Conservation (phyloP, 139 green algal genomes). For the Volvox reticuliferus region DNA sequence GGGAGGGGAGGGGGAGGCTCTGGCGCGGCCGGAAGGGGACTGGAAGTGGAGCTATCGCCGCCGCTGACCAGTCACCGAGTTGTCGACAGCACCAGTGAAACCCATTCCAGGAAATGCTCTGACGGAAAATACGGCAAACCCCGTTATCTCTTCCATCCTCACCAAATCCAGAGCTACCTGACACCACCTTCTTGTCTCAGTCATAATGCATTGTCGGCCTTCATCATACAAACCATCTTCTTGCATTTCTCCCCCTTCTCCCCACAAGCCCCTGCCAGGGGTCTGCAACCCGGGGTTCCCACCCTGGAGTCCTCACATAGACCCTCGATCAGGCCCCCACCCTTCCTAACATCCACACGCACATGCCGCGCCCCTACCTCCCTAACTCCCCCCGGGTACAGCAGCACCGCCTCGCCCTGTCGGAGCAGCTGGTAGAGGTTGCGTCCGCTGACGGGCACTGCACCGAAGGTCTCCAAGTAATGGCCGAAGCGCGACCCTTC, state of each 20-base stretch:
- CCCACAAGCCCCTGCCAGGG: not conserved
- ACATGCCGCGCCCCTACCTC: conserved; percentile 64
- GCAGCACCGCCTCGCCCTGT: conserved; percentile 83
- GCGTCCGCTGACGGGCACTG: conserved; percentile 84
- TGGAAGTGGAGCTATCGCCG: not conserved
- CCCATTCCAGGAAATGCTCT: no score
- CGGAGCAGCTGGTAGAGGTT: conserved; percentile 88
- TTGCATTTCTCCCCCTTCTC: not conserved
- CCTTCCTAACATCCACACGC: not conserved
- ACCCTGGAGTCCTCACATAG: no score
- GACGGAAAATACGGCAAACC: no score
- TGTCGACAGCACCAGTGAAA: no score
- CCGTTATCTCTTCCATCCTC: not conserved
- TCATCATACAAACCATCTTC: no score
- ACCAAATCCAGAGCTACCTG: no score
- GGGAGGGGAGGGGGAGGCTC: not conserved
- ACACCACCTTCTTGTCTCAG: no score
- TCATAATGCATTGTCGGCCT: no score
- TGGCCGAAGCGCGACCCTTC: conserved; percentile 7
- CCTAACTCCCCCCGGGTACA: conserved; percentile 91
- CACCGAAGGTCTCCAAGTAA: conserved; percentile 91
- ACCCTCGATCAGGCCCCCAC: not conserved
- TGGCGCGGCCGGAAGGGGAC: no score
- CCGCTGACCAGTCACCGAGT: no score
- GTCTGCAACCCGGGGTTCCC: no score